Percentiles rank a stretch among this genome's conserved stretches.
Evolutionary conservation across 331 rosid species (phyloP).

Genomic region (Stylosanthes scabra): DNA sequence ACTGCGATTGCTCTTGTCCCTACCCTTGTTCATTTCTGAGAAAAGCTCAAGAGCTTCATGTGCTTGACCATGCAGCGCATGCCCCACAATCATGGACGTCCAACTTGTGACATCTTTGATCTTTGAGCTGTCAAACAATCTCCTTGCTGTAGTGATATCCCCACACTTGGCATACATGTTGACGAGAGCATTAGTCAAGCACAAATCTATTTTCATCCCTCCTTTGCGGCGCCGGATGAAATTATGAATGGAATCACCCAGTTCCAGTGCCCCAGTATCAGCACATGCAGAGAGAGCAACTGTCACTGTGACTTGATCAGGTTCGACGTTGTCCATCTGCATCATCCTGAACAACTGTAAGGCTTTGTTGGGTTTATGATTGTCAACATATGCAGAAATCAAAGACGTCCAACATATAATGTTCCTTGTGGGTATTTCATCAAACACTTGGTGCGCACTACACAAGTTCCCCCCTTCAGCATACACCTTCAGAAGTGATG

Average conservation of each 20-base stretch:
- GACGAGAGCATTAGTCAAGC: constrained; percentile 59
- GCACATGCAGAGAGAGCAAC: constrained; percentile 75
- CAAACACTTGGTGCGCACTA: constrained; percentile 58
- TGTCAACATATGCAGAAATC: constrained; percentile 67
- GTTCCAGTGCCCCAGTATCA: constrained; percentile 61
- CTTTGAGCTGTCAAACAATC: constrained; percentile 54
- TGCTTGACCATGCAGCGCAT: constrained; percentile 68
- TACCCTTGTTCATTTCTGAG: constrained; percentile 44
- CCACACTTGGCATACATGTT: constrained; percentile 79
- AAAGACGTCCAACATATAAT: constrained; percentile 65
- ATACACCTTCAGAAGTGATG: constrained; percentile 56
- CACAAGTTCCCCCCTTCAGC: constrained; percentile 39
- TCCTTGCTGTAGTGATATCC: constrained; percentile 51
- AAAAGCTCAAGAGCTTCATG: constrained; percentile 64
- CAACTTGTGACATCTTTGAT: constrained; percentile 67
- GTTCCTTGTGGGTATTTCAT: constrained; percentile 53
- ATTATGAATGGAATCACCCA: constrained; percentile 60
- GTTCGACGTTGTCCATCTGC: constrained; percentile 58
- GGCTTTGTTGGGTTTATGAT: constrained; percentile 50
- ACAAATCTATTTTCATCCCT: constrained; percentile 44
- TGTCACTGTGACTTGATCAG: constrained; percentile 60
- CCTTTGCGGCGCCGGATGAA: constrained; percentile 32
- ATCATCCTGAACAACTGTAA: constrained; percentile 57
- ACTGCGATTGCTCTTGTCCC: constrained; percentile 20
- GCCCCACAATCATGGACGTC: constrained; percentile 78